Percentiles rank a stretch among this genome's conserved stretches.
phyloP scores from a whole-genome alignment of 306 rosid species.

The Gillenia trifoliata region DNA sequence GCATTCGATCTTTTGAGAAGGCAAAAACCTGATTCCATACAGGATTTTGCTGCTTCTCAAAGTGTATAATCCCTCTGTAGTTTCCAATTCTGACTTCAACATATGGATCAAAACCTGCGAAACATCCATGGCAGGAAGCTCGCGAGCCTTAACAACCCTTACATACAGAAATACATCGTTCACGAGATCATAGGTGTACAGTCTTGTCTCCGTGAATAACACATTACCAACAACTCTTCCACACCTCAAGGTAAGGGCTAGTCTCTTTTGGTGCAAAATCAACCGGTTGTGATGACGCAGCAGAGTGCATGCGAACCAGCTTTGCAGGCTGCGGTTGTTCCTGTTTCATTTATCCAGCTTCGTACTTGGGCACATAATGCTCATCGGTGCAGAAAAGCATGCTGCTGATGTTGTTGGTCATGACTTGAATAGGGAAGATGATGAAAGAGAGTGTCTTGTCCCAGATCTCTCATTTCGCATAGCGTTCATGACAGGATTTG shows the following conservation, averaged over 20 bases:
- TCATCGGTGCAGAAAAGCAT: conserved; percentile 27
- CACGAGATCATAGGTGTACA: conserved; percentile 72
- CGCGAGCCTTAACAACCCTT: conserved; percentile 78
- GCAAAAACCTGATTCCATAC: conserved; percentile 88
- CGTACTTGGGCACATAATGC: conserved; percentile 46
- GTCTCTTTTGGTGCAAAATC: conserved; percentile 87
- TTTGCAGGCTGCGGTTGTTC: conserved; percentile 42
- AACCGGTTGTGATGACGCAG: conserved; percentile 55
- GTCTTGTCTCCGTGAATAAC: conserved; percentile 69
- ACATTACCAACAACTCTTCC: conserved; percentile 74
- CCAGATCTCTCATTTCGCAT: conserved; percentile 23
- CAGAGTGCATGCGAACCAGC: conserved; percentile 58
- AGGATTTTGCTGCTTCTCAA: conserved; percentile 68
- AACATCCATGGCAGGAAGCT: conserved; percentile 83
- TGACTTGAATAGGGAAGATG: conserved; percentile 57
- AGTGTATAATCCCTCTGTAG: conserved; percentile 80
- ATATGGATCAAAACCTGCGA: conserved; percentile 77
- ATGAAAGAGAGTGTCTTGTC: conserved; percentile 58
- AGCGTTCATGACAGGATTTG: conserved; percentile 18
- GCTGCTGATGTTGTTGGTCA: conserved; percentile 33
- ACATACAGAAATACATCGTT: conserved; percentile 89
- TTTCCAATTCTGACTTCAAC: conserved; percentile 85
- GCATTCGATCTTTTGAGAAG: conserved; percentile 79
- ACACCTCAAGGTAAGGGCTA: conserved; percentile 87
- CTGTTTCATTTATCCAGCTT: conserved; percentile 51